Evolutionary conservation across 176 grass and related monocot species (phyloP), one percentile per base, ranked within the genome.

Genomic region (Avena sativa): DNA sequence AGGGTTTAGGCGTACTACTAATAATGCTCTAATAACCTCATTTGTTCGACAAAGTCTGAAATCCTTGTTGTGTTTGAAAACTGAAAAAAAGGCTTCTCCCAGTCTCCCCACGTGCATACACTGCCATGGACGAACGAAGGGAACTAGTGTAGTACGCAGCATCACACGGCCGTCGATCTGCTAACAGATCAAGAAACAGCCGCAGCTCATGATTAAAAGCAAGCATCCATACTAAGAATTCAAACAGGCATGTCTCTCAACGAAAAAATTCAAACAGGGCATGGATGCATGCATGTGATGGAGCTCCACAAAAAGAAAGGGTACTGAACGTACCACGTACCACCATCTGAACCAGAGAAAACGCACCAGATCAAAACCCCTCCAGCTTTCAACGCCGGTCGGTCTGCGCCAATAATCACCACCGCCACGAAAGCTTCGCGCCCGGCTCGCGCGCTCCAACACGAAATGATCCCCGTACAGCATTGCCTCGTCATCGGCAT

Each of bases 371-470:
- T 40, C 62, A 23, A 23, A 12, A 4, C 46, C 8, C 17, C 15
- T n/a, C 46, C 13, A 34, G 20, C 74, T 68, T 62, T 79, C 66
- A 65, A 64, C 76, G 46, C 32, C 3, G 28, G 28, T 30, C 67
- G 11, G 62, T 14, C 30, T 5, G 44, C 56, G 32, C 32, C 88
- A 85, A 74, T 85, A 81, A 75, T 85, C 14, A 73, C 19, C 28
- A 15, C 63, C 25, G 9, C 60, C n/a, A 8, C 23, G 38, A 38
- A 73, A 50, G 8, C 16, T 40, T 19, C 11, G 20, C 17, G 30
- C 10, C 46, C 0, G 8, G 46, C 14, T 58, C 28, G 28, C 28
- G 28, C 58, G 19, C 58, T n/a, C 6, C 1, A 60, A 1, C 46
- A 16, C 50, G 7, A 25, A 5, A 30, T 30, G 28, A 50, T 76